These are phyloP conservation scores for Iris pallida DNA, from an alignment of 116 monocot genomes.

Conservation along the genomic window DNA sequence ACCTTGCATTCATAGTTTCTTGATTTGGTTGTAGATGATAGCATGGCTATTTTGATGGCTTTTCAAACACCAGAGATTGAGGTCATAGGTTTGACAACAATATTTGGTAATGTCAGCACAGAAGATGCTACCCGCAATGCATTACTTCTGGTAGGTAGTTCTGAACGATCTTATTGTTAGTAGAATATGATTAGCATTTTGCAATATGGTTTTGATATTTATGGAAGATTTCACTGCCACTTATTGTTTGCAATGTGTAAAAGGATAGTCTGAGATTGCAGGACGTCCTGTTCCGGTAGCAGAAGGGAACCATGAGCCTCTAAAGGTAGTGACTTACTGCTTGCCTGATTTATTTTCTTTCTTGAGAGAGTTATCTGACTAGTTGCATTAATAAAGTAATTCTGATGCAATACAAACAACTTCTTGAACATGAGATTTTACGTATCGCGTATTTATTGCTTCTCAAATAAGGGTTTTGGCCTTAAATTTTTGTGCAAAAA, in stretches of 20 bases:
- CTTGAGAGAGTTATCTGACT: too few species aligned
- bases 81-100: constrained; percentile 83
- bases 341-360: too few species aligned
- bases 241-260: constrained; percentile 39
- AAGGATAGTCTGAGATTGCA: constrained; percentile 97
- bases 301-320: constrained; percentile 72
- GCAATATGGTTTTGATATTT: neutral
- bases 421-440: too few species aligned
- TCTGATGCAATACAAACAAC: too few species aligned
- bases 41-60: constrained; percentile 97
- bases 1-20: neutral
- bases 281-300: constrained; percentile 75
- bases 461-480: too few species aligned
- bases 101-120: constrained; percentile 76
- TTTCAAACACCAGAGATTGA: constrained; percentile 71
- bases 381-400: too few species aligned
- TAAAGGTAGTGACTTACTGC: constrained; percentile 57
- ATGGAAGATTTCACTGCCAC: constrained; percentile 14
- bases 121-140: constrained; percentile 80
- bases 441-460: too few species aligned
- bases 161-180: neutral
- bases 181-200: constrained; percentile 2
- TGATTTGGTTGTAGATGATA: constrained; percentile 61
- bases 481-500: too few species aligned
- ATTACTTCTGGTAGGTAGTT: constrained; percentile 67